Conservation (phyloP, 2,329 filamentous ascomycete genomes). For the Pyrenochaeta sp. region DNA sequence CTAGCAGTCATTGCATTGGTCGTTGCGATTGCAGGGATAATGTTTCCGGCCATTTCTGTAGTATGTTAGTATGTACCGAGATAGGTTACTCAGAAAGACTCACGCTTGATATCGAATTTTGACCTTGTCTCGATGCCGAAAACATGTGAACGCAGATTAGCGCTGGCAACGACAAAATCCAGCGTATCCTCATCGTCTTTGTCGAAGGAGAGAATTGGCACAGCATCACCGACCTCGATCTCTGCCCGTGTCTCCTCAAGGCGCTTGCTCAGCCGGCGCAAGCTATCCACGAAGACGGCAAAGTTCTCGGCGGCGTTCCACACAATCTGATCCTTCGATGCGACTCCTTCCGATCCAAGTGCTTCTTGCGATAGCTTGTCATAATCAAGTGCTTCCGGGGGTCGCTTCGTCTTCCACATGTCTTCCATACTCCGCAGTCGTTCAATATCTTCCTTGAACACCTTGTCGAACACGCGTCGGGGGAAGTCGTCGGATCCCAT, state of each 20-base stretch:
- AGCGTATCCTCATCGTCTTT: constrained; percentile 96
- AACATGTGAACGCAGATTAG: constrained; percentile 86
- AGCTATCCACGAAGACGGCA: constrained; percentile 83
- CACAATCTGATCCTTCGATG: constrained; percentile 72
- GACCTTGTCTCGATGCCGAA: constrained; percentile 89
- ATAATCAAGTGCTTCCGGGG: constrained; percentile 77
- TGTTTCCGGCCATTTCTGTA: constrained; percentile 95
- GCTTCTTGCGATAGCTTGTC: constrained; percentile 65
- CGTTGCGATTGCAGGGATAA: constrained; percentile 97
- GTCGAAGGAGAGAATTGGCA: constrained; percentile 82
- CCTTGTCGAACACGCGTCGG: constrained; percentile 86
- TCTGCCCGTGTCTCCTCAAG: constrained; percentile 69
- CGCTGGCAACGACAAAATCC: constrained; percentile 89
- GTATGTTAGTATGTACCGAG: constrained; percentile 7
- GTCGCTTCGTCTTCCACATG: constrained; percentile 88
- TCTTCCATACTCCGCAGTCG: constrained; percentile 87
- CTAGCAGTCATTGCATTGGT: constrained; percentile 97
- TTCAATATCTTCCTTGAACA: constrained; percentile 85
- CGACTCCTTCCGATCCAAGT: constrained; percentile 61
- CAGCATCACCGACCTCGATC: constrained; percentile 55
- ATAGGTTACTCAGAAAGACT: constrained; percentile 19
- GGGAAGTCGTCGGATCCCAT: constrained; percentile 82
- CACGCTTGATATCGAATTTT: constrained; percentile 90
- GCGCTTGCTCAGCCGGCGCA: constrained; percentile 77
- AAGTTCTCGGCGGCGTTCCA: constrained; percentile 90